These are phyloP conservation scores for Calonectria fujianensis DNA, from an alignment of 2,329 filamentous ascomycete genomes.

Conservation along the genomic window DNA sequence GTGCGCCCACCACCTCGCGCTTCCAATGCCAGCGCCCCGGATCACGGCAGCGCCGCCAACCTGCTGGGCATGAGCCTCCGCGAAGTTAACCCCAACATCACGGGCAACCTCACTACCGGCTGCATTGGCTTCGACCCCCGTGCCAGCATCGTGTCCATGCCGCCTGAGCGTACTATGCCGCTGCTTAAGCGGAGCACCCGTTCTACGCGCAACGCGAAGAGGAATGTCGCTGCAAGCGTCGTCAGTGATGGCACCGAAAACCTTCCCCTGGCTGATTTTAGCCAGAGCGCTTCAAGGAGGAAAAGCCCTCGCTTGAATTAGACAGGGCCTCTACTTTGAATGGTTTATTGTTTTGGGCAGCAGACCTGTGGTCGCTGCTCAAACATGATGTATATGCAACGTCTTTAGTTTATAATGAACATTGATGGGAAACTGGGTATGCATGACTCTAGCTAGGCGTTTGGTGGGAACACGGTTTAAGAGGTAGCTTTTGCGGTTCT, in stretches of 20 bases:
- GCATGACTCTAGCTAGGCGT: constrained; percentile 46
- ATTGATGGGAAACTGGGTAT: background rate
- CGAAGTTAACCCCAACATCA: constrained; percentile 73
- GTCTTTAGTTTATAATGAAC: constrained; percentile 31
- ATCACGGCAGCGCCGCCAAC: constrained; percentile 58
- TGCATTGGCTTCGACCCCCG: constrained; percentile 65
- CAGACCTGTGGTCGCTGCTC: background rate
- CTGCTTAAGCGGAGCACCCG: constrained; percentile 68
- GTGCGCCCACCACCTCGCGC: constrained; percentile 58
- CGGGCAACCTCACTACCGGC: constrained; percentile 63
- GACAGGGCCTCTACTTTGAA: constrained; percentile 9
- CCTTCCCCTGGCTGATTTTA: constrained; percentile 66
- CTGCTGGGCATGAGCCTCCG: constrained; percentile 67
- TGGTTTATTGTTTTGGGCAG: background rate
- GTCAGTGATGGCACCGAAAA: constrained; percentile 72
- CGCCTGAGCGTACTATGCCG: constrained; percentile 66
- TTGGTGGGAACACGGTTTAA: constrained; percentile 27
- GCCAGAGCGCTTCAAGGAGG: constrained; percentile 68
- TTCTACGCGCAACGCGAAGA: constrained; percentile 60
- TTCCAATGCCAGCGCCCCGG: constrained; percentile 53
- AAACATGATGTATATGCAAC: constrained; percentile 16
- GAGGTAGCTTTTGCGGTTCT: constrained; percentile 35
- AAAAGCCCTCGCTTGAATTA: constrained; percentile 73
- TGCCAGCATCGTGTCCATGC: constrained; percentile 64
- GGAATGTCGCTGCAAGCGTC: constrained; percentile 51